A percentile compares a stretch with the other conserved stretches of the same genome.
Evolutionary conservation across 164 flowering plant species (phyloP).

Genomic region (Kalanchoe fedtschenkoi): DNA sequence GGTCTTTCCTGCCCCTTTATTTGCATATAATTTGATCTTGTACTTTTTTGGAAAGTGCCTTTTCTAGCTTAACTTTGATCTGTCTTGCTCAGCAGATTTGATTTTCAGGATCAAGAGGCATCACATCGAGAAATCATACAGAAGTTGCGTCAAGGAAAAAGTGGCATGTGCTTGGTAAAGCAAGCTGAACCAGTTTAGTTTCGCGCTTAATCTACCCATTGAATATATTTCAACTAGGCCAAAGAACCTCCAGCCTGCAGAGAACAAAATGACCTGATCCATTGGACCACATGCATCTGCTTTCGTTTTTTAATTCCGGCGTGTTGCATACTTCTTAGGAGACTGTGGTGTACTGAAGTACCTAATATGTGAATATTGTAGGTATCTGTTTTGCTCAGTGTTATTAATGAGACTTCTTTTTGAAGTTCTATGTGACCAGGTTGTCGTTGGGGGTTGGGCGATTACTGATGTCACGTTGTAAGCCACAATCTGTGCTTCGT

Average conservation of each 20-base stretch:
- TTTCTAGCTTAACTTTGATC: background rate
- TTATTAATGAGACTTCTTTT: background rate
- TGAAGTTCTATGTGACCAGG: background rate
- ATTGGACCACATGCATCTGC: too few relatives aligned
- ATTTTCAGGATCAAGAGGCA: background rate
- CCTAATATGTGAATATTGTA: slow-evolving; percentile 3
- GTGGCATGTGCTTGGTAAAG: too few relatives aligned
- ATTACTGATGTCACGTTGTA: background rate
- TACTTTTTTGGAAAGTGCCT: background rate
- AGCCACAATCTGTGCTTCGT: background rate
- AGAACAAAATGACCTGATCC: too few relatives aligned
- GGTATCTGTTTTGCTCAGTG: background rate
- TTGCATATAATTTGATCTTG: background rate
- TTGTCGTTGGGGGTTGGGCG: background rate
- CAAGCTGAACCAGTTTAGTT: too few relatives aligned
- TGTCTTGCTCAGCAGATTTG: background rate
- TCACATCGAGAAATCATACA: background rate
- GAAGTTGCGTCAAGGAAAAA: background rate
- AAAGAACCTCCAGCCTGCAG: too few relatives aligned
- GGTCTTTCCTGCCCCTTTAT: background rate
- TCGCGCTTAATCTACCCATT: too few relatives aligned
- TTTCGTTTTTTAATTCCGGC: too few relatives aligned
- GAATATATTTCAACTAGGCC: too few relatives aligned
- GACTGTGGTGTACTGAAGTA: background rate
- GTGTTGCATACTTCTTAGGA: background rate